These are phyloP conservation scores for Pisolithus tinctorius DNA, from an alignment of 768 basidiomycete species.

Conservation along the genomic window DNA sequence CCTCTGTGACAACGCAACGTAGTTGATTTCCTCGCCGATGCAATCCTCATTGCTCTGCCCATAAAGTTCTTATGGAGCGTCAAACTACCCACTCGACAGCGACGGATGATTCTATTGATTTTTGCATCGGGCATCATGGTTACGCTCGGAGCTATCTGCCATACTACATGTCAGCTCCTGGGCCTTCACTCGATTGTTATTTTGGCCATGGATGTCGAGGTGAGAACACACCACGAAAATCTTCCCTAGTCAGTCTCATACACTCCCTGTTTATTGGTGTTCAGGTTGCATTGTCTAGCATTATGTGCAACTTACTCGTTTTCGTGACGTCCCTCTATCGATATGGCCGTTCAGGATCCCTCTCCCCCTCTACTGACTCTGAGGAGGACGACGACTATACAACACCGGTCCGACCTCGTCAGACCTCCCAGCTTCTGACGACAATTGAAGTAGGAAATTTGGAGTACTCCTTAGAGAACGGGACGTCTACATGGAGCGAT, in stretches of 20 bases:
- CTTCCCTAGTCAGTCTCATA: not conserved
- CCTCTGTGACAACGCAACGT: not conserved
- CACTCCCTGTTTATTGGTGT: not conserved
- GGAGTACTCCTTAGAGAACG: not conserved
- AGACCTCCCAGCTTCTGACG: conserved; percentile 7
- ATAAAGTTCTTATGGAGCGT: conserved; percentile 16
- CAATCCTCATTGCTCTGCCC: conserved; percentile 14
- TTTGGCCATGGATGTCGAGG: conserved; percentile 14
- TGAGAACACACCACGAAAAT: not conserved
- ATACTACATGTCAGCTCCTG: conserved; percentile 8
- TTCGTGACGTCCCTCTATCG: conserved; percentile 13
- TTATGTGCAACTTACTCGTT: conserved; percentile 18
- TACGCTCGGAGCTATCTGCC: conserved; percentile 11
- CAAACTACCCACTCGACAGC: conserved; percentile 13
- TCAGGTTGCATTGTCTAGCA: conserved; percentile 12
- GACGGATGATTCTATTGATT: conserved; percentile 18
- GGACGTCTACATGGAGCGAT: not conserved
- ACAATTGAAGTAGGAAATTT: conserved; percentile 4
- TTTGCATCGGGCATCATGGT: conserved; percentile 15
- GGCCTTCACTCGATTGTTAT: conserved; percentile 1
- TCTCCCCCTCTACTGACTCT: not conserved
- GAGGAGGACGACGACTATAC: conserved; percentile 9
- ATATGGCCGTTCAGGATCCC: not conserved
- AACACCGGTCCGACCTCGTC: not conserved
- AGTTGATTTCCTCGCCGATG: conserved; percentile 14